Percentiles rank a stretch among this genome's conserved stretches.
phyloP scores from a whole-genome alignment of 2,329 filamentous ascomycete species.

The Talaromyces rugulosus region DNA sequence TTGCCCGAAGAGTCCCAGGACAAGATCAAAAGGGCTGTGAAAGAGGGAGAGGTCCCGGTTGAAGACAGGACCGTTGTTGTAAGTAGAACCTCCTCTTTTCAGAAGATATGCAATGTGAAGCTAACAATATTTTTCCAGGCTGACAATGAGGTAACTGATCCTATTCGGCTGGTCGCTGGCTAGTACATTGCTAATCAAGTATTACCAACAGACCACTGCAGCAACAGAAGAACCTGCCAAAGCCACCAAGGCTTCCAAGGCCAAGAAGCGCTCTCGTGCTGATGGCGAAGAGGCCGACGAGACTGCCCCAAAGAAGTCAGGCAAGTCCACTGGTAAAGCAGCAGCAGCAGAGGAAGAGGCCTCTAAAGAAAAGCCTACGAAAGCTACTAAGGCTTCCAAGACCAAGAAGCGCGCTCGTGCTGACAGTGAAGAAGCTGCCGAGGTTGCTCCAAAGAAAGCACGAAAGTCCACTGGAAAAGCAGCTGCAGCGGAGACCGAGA shows the following conservation, averaged over 20 bases:
- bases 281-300: slow-evolving; percentile 13
- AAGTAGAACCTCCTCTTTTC: slow-evolving; percentile 35
- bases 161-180: background rate
- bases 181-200: background rate
- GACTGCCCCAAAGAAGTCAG: slow-evolving; percentile 17
- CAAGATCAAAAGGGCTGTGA: slow-evolving; percentile 69
- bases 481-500: slow-evolving; percentile 2
- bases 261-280: slow-evolving; percentile 16
- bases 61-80: slow-evolving; percentile 90
- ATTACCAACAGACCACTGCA: slow-evolving; percentile 63
- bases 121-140: slow-evolving; percentile 19
- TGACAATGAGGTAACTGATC: background rate
- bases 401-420: slow-evolving; percentile 16
- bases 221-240: slow-evolving; percentile 37
- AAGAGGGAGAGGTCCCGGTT: slow-evolving; percentile 74
- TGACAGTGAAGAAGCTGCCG: slow-evolving; percentile 13
- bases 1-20: slow-evolving; percentile 63
- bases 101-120: background rate
- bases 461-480: slow-evolving; percentile 5
- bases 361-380: slow-evolving; percentile 19
- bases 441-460: slow-evolving; percentile 16
- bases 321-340: slow-evolving; percentile 6
- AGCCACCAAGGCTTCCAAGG: slow-evolving; percentile 10
- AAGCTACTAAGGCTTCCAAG: slow-evolving; percentile 13
- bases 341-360: slow-evolving; percentile 27